Percentiles rank a stretch among this genome's conserved stretches.
phyloP scores from a whole-genome alignment of 2,329 filamentous ascomycete species.

The Sphaerulina vaccinii region DNA sequence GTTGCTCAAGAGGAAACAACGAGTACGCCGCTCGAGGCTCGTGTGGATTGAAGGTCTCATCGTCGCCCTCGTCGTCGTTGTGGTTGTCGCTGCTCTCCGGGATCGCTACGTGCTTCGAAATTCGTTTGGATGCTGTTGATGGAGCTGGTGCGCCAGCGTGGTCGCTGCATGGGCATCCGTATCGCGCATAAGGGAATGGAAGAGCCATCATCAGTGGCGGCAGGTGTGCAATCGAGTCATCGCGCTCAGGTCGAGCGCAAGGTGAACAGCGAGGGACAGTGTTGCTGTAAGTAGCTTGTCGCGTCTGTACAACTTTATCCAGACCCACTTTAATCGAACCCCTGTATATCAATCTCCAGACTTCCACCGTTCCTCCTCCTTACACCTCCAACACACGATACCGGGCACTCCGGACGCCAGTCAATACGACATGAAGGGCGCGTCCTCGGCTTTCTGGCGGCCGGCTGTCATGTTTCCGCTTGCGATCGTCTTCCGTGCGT shows the following conservation, averaged over 20 bases:
- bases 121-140: conserved; percentile 38
- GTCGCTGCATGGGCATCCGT: conserved; percentile 63
- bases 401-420: neutral
- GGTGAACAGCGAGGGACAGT: neutral
- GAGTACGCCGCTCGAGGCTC: conserved; percentile 84
- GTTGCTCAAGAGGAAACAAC: conserved; percentile 86
- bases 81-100: conserved; percentile 42
- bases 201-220: conserved; percentile 47
- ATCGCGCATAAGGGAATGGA: conserved; percentile 62
- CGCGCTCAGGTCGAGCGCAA: neutral
- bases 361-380: too few relatives aligned
- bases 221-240: neutral
- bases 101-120: conserved; percentile 31
- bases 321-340: neutral
- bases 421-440: neutral
- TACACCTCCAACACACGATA: neutral
- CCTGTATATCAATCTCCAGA: too few relatives aligned
- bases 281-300: neutral
- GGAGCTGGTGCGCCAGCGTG: conserved; percentile 40
- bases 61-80: conserved; percentile 63
- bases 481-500: conserved; percentile 63
- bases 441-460: conserved; percentile 23
- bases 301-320: too few relatives aligned
- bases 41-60: conserved; percentile 83
- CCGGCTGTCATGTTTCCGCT: conserved; percentile 43